A percentile compares a stretch with the other conserved stretches of the same genome.
Evolutionary conservation across 2,329 filamentous ascomycete genomes (phyloP).

Genomic region (Cercospora sp.): DNA sequence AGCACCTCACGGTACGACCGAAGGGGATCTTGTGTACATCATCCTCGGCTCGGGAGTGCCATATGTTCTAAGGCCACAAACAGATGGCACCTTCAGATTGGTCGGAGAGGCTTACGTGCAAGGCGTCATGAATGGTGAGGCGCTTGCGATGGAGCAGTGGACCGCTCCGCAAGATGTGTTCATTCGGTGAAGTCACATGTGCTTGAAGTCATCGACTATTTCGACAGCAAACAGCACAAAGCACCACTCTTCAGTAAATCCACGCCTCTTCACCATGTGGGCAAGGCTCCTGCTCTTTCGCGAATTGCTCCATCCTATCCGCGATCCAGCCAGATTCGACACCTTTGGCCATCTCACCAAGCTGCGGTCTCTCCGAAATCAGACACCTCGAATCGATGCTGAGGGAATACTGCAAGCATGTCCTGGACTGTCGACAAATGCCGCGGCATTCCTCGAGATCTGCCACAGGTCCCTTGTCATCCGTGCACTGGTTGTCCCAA

Average conservation of each 20-base stretch:
- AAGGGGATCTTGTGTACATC: slow-evolving; percentile 35
- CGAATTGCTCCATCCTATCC: slow-evolving; percentile 22
- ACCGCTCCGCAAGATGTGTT: slow-evolving; percentile 9
- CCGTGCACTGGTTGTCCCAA: slow-evolving; percentile 33
- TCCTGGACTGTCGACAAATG: slow-evolving; percentile 21
- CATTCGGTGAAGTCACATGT: slow-evolving; percentile 1
- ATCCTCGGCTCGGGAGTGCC: slow-evolving; percentile 32
- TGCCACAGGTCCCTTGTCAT: slow-evolving; percentile 17
- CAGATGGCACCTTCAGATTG: slow-evolving; percentile 28
- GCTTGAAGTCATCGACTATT: not conserved
- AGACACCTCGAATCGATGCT: slow-evolving; percentile 20
- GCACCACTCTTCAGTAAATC: not conserved
- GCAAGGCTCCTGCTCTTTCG: not conserved
- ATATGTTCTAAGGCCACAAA: slow-evolving; percentile 27
- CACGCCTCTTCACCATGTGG: not conserved
- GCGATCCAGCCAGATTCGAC: slow-evolving; percentile 31
- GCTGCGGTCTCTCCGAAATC: slow-evolving; percentile 20
- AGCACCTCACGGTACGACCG: slow-evolving; percentile 30
- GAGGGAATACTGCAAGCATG: slow-evolving; percentile 30
- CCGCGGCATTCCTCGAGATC: slow-evolving; percentile 26
- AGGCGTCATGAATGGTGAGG: slow-evolving; percentile 39
- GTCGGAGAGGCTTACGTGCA: slow-evolving; percentile 40
- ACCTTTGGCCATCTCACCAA: slow-evolving; percentile 25
- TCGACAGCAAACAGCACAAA: not conserved
- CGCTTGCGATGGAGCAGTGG: slow-evolving; percentile 28